Evolutionary conservation across 192 early-diverging fungal genomes (phyloP), one percentile per base, ranked within the genome.

Genomic region (Rhizophagus sp.): DNA sequence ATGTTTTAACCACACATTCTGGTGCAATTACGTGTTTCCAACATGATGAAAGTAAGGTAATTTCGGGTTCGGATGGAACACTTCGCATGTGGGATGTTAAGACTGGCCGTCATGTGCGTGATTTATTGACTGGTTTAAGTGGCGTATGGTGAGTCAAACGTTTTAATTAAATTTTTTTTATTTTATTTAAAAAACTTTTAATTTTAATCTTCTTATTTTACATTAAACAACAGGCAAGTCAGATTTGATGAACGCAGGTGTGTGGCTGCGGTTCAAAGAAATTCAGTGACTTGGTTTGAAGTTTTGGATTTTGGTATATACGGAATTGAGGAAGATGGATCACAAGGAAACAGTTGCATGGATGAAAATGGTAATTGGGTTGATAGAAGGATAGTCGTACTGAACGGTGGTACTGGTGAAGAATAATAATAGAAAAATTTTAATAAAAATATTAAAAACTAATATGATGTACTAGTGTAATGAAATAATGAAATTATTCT

Each of bases 11-110:
- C 52, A 96, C 88, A n/a, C 97, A 96, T 81, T 81, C 82, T 41
- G 94, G 89, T 39, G 97, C 98, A 11, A 99, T 99, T 65, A 99
- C 98, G 3, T 99, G 97, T 79, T 98, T 99, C 86, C 97, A 99
- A 82, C 95, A 98, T 82, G 98, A 99, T 82, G 90, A 89, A 13
- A 87, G 90, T 41, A 97, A 98, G 66, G 93, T 99, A 24, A 96
- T 99, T 36, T 96, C 95, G 19, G 98, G 98, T 3, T 95, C 95
- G 4, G 98, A 97, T 76, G 94, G 93, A 8, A 95, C 95, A 0
- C 88, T 99, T 34, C 99, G 99, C 82, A 89, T 99, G 80, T 99
- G 98, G 97, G 96, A 99, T 81, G 88, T 97, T n/a, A 86, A 89
- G 17, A 93, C 95, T 24, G 97, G 97, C 11, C 84, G 90, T 36